Conservation (phyloP, 2,329 filamentous ascomycete genomes). For the Alternaria incomplexa region DNA sequence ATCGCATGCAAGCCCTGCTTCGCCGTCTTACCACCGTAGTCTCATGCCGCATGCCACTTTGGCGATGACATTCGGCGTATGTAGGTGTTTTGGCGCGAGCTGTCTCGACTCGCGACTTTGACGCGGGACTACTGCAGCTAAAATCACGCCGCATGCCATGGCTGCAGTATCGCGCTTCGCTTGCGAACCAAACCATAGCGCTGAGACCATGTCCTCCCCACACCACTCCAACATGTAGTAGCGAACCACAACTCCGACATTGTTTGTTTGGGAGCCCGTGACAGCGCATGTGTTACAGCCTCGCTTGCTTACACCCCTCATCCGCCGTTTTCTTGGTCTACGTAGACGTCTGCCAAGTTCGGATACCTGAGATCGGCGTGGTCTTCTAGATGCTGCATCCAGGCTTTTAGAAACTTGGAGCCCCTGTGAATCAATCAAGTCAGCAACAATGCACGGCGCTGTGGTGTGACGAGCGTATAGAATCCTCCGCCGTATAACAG, state of each 20-base stretch:
- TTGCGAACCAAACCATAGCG: constrained; percentile 9
- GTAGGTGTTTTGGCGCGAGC: constrained; percentile 4
- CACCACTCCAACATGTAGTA: not conserved
- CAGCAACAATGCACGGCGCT: constrained; percentile 15
- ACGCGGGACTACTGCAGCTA: constrained; percentile 18
- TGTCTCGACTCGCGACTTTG: constrained; percentile 5
- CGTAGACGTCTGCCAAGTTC: constrained; percentile 61
- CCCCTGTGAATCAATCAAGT: constrained; percentile 62
- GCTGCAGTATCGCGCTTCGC: constrained; percentile 10
- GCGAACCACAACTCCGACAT: constrained; percentile 7
- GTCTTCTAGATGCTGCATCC: constrained; percentile 92
- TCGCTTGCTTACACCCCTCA: constrained; percentile 12
- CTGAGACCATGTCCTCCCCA: constrained; percentile 4
- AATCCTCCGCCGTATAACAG: not conserved
- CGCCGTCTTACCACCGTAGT: not conserved
- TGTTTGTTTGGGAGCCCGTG: constrained; percentile 9
- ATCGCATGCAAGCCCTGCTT: not conserved
- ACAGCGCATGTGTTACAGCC: constrained; percentile 9
- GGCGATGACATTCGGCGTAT: not conserved
- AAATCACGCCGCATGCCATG: constrained; percentile 4
- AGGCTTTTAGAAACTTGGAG: constrained; percentile 81
- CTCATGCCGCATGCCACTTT: not conserved
- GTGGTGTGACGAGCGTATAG: constrained; percentile 11
- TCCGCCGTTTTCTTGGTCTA: constrained; percentile 34
- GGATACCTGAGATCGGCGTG: constrained; percentile 90